Percentiles rank a stretch among this genome's conserved stretches.
phyloP scores from a whole-genome alignment of 2,329 filamentous ascomycete genomes.

The Aureobasidium subglaciale region DNA sequence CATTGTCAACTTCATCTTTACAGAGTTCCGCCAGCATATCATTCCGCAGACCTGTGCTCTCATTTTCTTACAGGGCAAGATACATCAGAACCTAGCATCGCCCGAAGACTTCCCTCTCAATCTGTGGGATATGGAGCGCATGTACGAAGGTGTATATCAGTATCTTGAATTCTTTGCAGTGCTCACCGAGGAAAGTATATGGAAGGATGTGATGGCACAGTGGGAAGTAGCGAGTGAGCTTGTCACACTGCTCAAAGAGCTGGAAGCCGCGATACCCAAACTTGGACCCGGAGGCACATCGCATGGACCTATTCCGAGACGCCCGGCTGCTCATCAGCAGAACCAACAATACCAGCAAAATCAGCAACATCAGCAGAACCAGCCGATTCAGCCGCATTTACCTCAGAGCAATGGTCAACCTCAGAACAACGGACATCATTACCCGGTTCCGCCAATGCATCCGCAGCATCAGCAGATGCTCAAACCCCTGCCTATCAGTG shows the following conservation, averaged over 20 bases:
- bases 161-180: constrained; percentile 92
- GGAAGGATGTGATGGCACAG: constrained; percentile 76
- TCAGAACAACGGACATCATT: no score
- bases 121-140: constrained; percentile 94
- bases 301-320: constrained; percentile 13
- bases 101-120: constrained; percentile 89
- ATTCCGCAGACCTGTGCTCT: constrained; percentile 92
- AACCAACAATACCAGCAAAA: background rate
- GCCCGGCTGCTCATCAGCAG: background rate
- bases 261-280: constrained; percentile 83
- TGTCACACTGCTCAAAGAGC: constrained; percentile 74
- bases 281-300: constrained; percentile 45
- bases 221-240: constrained; percentile 91
- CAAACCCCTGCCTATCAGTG: constrained; percentile 33
- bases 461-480: constrained; percentile 4
- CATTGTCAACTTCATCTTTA: constrained; percentile 82
- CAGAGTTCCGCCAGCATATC: constrained; percentile 83
- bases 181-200: constrained; percentile 74
- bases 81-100: constrained; percentile 66
- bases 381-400: background rate
- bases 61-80: constrained; percentile 88
- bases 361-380: background rate
- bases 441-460: background rate
- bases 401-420: background rate
- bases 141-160: constrained; percentile 89